Conservation (phyloP, 805 yeast species). For the Starmerella vaccinii region DNA sequence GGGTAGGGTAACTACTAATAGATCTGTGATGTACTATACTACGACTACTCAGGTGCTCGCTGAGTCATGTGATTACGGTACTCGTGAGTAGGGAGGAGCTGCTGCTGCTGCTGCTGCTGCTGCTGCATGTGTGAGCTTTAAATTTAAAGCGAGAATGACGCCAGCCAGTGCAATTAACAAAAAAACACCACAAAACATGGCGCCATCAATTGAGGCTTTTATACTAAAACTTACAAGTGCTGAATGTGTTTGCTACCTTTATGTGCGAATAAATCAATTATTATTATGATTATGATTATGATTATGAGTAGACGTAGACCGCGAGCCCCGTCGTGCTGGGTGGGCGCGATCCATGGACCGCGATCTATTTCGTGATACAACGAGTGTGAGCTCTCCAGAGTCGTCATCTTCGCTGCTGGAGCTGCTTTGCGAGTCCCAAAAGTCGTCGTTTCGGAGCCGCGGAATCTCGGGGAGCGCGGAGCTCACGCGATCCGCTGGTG, state of each 20-base stretch:
- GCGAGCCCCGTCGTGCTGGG: neutral
- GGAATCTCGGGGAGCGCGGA: slow-evolving; percentile 15
- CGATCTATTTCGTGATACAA: slow-evolving; percentile 21
- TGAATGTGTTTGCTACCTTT: neutral
- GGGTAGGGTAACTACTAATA: neutral
- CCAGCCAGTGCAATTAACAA: too few relatives aligned
- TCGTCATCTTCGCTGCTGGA: slow-evolving; percentile 23
- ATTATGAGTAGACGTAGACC: neutral
- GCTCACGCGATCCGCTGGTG: neutral
- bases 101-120: too few relatives aligned
- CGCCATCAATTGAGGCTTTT: too few relatives aligned
- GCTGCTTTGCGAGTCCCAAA: slow-evolving; percentile 12
- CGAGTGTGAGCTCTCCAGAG: slow-evolving; percentile 25
- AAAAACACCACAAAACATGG: too few relatives aligned
- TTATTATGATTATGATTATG: neutral
- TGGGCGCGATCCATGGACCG: slow-evolving; percentile 17
- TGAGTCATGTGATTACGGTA: too few relatives aligned
- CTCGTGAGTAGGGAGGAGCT: too few relatives aligned
- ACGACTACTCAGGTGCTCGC: too few relatives aligned
- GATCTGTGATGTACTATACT: too few relatives aligned
- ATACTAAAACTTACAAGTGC: too few relatives aligned
- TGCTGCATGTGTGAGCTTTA: too few relatives aligned
- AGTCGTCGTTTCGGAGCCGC: slow-evolving; percentile 8
- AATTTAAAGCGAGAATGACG: too few relatives aligned
- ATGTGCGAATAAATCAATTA: neutral